phyloP scores from a whole-genome alignment of 129 eudicot genomes.

The Flaveria ramosissima region DNA sequence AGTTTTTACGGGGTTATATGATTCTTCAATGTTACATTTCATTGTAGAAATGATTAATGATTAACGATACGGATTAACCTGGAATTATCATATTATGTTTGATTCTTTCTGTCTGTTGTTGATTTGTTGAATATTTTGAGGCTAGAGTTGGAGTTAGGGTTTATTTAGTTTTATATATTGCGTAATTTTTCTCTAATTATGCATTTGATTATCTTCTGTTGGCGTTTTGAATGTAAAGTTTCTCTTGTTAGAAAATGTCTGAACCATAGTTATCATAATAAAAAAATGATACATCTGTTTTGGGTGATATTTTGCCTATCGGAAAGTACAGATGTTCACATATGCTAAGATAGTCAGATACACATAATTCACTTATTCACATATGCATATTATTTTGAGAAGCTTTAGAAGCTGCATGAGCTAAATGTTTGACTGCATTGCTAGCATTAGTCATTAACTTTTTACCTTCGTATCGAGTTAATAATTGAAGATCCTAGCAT shows the following conservation, averaged over 20 bases:
- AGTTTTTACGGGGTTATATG: not conserved
- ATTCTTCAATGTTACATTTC: not conserved
- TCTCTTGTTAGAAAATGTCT: not conserved
- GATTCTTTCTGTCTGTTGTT: not conserved
- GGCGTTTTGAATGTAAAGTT: not conserved
- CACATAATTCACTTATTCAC: not conserved
- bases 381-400: not conserved
- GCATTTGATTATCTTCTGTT: not conserved
- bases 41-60: slow-evolving; percentile 1
- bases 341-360: not conserved
- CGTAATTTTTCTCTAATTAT: not conserved
- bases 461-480: no score
- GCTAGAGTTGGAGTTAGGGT: slow-evolving; percentile 14
- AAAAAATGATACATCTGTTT: not conserved
- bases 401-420: not conserved
- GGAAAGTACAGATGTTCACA: no score
- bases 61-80: not conserved
- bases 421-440: not conserved
- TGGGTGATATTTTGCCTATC: not conserved
- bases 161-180: not conserved
- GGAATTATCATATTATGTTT: not conserved
- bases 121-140: not conserved
- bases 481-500: no score
- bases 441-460: no score
- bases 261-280: not conserved